Percentiles rank a stretch among this genome's conserved stretches.
phyloP scores from a whole-genome alignment of 1,284 basidiomycete species.

The Leccinum fuscescens region DNA sequence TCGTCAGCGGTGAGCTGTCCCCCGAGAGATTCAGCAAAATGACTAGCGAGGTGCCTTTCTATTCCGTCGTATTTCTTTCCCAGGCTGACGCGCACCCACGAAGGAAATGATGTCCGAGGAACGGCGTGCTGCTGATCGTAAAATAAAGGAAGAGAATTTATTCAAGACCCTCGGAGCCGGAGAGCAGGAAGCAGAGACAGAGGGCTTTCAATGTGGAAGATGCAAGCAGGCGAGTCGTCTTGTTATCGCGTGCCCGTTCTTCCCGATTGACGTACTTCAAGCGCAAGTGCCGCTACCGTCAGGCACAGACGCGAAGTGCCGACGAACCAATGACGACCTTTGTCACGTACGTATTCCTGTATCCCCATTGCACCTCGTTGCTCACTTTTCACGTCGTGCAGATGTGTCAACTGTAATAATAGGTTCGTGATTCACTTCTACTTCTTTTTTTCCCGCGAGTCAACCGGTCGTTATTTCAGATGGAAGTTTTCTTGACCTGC shows the following conservation, averaged over 20 bases:
- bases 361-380: background rate
- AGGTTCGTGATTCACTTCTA: constrained; percentile 37
- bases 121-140: constrained; percentile 77
- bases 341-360: constrained; percentile 50
- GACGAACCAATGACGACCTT: constrained; percentile 95
- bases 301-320: constrained; percentile 91
- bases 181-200: constrained; percentile 91
- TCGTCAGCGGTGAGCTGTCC: constrained; percentile 79
- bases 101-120: constrained; percentile 97
- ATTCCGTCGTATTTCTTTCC: background rate
- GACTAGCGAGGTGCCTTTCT: constrained; percentile 67
- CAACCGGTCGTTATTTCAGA: constrained; percentile 31
- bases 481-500: constrained; percentile 66
- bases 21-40: constrained; percentile 76
- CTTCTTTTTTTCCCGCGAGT: background rate
- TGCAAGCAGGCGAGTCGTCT: constrained; percentile 72
- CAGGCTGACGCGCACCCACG: background rate
- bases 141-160: constrained; percentile 85
- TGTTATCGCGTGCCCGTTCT: background rate
- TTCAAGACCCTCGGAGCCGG: constrained; percentile 91
- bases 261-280: constrained; percentile 31
- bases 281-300: constrained; percentile 89
- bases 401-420: constrained; percentile 61
- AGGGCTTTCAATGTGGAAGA: constrained; percentile 94
- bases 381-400: constrained; percentile 20